Conservation (phyloP, 164 flowering plant genomes). For the Paratinospora sagittata region DNA sequence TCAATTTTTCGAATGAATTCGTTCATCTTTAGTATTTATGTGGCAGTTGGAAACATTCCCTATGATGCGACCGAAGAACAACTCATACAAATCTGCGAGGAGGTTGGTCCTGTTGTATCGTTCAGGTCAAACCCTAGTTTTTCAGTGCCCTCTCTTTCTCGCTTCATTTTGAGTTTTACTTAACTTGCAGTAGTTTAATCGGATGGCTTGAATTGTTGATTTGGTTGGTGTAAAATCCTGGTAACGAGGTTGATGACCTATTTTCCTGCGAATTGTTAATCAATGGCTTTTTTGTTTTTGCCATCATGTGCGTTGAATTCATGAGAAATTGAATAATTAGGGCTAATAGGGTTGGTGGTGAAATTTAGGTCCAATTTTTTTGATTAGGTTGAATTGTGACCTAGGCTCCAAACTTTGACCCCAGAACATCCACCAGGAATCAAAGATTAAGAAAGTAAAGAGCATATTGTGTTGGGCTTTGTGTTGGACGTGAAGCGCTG, state of each 20-base stretch:
- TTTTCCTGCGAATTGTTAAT: not conserved
- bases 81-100: constrained; percentile 88
- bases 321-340: not conserved
- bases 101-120: constrained; percentile 97
- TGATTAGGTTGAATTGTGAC: not conserved
- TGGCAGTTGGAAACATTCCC: constrained; percentile 93
- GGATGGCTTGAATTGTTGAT: not conserved
- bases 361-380: not conserved
- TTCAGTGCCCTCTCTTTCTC: not conserved
- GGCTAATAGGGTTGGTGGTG: not conserved
- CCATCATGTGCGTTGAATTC: not conserved
- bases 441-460: not conserved
- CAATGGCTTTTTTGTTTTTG: not conserved
- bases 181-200: not conserved
- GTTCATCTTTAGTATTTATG: not conserved
- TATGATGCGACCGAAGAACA: constrained; percentile 98
- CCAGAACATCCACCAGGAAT: not conserved
- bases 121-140: constrained; percentile 57
- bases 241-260: not conserved
- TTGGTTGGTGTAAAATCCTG: not conserved
- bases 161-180: no score
- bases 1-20: not conserved
- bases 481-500: not conserved
- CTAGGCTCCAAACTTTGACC: no score
- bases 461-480: not conserved